Percentiles rank a stretch among this genome's conserved stretches.
These are phyloP conservation scores for Mycena chlorophos DNA, from an alignment of 768 basidiomycete species.

Conservation along the genomic window DNA sequence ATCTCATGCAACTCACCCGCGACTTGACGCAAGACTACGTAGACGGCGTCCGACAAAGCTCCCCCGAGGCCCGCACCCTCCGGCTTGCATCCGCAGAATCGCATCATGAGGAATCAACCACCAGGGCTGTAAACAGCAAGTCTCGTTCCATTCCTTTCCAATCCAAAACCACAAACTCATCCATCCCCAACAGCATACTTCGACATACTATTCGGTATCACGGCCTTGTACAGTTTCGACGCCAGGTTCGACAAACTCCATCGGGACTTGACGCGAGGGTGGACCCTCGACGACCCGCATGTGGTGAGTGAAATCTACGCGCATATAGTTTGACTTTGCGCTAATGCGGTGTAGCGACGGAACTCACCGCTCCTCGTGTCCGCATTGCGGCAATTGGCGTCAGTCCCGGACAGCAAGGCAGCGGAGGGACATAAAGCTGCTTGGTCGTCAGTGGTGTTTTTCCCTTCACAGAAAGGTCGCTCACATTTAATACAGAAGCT, in stretches of 20 bases:
- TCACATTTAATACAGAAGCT: not conserved
- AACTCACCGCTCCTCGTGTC: not conserved
- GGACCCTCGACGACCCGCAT: not conserved
- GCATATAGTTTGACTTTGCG: not conserved
- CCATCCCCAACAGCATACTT: not conserved
- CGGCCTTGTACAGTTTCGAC: not conserved
- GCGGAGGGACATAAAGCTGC: not conserved
- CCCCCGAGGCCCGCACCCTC: not conserved
- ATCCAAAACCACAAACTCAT: no score
- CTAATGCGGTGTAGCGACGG: not conserved
- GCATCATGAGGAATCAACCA: not conserved
- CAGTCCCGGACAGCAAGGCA: not conserved
- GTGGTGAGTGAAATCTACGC: not conserved
- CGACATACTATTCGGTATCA: not conserved
- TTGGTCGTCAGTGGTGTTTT: not conserved
- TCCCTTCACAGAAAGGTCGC: not conserved
- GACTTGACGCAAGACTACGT: not conserved
- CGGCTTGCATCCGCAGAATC: not conserved
- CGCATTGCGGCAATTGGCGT: not conserved
- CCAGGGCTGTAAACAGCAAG: not conserved
- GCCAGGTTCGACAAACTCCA: not conserved
- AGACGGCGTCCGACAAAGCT: not conserved
- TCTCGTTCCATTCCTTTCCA: no score
- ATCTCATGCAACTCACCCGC: not conserved
- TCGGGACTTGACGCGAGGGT: not conserved